Evolutionary conservation across 2,329 filamentous ascomycete genomes (phyloP).

Genomic region (Metarhizium guizhouense): DNA sequence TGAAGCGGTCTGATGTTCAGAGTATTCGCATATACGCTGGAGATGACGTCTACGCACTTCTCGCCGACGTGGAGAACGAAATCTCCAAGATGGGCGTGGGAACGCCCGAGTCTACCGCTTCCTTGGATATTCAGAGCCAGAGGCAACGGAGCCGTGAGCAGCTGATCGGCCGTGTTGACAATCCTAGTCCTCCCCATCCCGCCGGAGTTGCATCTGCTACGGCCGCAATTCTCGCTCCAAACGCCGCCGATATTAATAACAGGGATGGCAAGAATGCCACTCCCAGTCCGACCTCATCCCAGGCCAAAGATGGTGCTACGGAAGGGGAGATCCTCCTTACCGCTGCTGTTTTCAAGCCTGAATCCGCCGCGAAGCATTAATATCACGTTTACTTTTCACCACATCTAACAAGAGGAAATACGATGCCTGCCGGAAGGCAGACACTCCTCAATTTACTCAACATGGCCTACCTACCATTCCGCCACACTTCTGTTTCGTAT

Average conservation of each 20-base stretch:
- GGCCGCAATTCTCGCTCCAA: not conserved
- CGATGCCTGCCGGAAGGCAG: not conserved
- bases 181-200: slow-evolving; percentile 7
- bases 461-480: too few species aligned
- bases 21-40: slow-evolving; percentile 62
- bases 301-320: slow-evolving; percentile 2
- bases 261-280: not conserved
- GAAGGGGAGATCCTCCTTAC: slow-evolving; percentile 34
- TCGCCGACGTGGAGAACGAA: slow-evolving; percentile 54
- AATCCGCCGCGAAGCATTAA: slow-evolving; percentile 2
- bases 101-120: not conserved
- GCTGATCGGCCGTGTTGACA: slow-evolving; percentile 28
- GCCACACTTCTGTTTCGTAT: too few species aligned
- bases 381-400: slow-evolving; percentile 4
- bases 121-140: not conserved
- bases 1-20: slow-evolving; percentile 39
- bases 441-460: not conserved
- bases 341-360: slow-evolving; percentile 40
- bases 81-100: slow-evolving; percentile 26
- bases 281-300: not conserved
- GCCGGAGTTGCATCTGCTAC: slow-evolving; percentile 17
- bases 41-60: slow-evolving; percentile 55
- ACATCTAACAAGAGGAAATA: not conserved
- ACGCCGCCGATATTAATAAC: not conserved
- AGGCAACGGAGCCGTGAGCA: slow-evolving; percentile 42